These are phyloP conservation scores for Talaromyces borbonicus DNA, from an alignment of 495 filamentous ascomycete species.

Conservation along the genomic window DNA sequence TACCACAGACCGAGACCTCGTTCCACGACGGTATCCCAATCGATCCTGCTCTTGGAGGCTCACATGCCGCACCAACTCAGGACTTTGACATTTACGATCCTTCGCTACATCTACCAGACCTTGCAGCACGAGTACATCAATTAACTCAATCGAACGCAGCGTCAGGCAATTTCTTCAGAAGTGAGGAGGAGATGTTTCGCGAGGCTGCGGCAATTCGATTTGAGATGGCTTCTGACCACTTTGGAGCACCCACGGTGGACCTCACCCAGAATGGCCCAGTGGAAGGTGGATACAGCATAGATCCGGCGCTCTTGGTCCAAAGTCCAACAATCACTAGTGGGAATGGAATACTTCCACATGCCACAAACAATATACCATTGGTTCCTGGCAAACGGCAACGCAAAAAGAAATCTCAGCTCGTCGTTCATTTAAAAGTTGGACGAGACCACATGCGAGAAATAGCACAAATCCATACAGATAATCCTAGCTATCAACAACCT, in stretches of 20 bases:
- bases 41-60: conserved; percentile 35
- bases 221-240: background rate
- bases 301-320: background rate
- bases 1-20: conserved; percentile 3
- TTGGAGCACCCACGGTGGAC: background rate
- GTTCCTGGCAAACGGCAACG: background rate
- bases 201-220: conserved; percentile 6
- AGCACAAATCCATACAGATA: background rate
- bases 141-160: conserved; percentile 2
- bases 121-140: conserved; percentile 5
- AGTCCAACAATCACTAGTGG: background rate
- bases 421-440: background rate
- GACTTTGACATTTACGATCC: conserved; percentile 1
- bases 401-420: background rate
- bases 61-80: background rate
- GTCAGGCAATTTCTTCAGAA: background rate
- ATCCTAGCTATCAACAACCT: background rate
- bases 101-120: background rate
- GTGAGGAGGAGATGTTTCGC: background rate
- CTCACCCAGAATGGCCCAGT: background rate
- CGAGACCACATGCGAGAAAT: background rate
- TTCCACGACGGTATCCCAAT: conserved; percentile 34
- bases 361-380: conserved; percentile 1
- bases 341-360: background rate
- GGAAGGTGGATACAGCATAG: background rate